phyloP scores from a whole-genome alignment of 495 filamentous ascomycete genomes.

The Xanthoparmelia taractica region DNA sequence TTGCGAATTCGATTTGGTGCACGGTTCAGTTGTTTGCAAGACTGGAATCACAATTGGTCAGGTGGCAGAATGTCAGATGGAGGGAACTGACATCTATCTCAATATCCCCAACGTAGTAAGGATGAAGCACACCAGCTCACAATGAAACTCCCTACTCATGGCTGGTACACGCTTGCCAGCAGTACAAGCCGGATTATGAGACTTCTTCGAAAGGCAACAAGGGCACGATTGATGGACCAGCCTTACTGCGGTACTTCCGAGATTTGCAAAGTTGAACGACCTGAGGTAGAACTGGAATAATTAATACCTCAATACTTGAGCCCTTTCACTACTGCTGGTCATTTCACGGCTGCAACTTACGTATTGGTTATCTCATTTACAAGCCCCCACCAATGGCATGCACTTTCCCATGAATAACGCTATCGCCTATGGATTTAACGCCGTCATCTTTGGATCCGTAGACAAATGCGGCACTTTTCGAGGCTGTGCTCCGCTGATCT shows the following conservation, averaged over 20 bases:
- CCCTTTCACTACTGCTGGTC: not conserved
- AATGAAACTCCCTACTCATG: no score
- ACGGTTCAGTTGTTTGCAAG: not conserved
- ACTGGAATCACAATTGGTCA: not conserved
- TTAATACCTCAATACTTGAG: not conserved
- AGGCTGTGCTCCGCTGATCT: no score
- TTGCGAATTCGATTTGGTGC: no score
- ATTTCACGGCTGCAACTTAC: no score
- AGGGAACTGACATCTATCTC: no score
- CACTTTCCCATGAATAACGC: no score
- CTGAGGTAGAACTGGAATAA: not conserved
- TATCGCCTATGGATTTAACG: no score
- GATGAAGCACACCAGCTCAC: not conserved
- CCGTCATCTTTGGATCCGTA: no score
- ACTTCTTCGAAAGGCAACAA: not conserved
- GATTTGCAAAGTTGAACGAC: not conserved
- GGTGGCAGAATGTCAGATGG: not conserved
- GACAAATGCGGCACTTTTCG: no score
- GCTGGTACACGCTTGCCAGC: not conserved
- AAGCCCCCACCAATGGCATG: no score
- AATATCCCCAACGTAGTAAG: no score
- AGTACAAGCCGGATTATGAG: not conserved
- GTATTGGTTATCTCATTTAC: no score
- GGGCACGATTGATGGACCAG: not conserved
- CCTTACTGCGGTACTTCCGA: not conserved